A percentile compares a stretch with the other conserved stretches of the same genome.
Conservation (phyloP, 345 rosid genomes). For the Jatropha curcas region DNA sequence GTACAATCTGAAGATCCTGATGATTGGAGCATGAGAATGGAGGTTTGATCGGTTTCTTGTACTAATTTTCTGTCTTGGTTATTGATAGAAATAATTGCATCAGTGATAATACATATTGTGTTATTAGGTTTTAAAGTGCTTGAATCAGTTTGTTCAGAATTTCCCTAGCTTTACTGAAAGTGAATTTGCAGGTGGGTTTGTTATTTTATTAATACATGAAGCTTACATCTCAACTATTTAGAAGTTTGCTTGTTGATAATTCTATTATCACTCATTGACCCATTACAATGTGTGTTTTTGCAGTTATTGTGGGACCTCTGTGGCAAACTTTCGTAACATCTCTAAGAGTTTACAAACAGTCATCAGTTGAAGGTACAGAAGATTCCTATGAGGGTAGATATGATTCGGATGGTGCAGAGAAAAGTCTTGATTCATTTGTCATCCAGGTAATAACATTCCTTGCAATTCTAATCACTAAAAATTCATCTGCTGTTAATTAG, state of each 20-base stretch:
- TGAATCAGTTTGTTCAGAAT: conserved; percentile 89
- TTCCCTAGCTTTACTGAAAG: conserved; percentile 63
- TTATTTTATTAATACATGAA: not conserved
- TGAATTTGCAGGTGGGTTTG: conserved; percentile 67
- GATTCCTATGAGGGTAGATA: conserved; percentile 77
- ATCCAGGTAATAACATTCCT: conserved; percentile 59
- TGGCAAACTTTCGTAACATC: conserved; percentile 93
- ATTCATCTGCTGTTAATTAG: not conserved
- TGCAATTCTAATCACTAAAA: not conserved
- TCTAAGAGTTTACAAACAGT: conserved; percentile 61
- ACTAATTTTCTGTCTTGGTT: conserved; percentile 10
- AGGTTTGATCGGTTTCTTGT: conserved; percentile 49
- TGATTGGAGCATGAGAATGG: conserved; percentile 92
- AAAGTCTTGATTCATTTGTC: conserved; percentile 84
- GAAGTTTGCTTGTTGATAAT: conserved; percentile 9
- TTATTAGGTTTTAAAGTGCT: conserved; percentile 80
- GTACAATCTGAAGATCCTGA: conserved; percentile 85
- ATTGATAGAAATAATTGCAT: not conserved
- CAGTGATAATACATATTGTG: conserved; percentile 1
- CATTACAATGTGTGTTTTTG: conserved; percentile 29
- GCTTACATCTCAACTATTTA: conserved; percentile 1
- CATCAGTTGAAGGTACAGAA: conserved; percentile 75
- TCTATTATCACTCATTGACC: conserved; percentile 12
- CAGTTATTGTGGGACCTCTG: conserved; percentile 76
- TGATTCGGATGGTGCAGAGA: conserved; percentile 95